phyloP scores from a whole-genome alignment of 345 rosid genomes.

The Eucalyptus camaldulensis region DNA sequence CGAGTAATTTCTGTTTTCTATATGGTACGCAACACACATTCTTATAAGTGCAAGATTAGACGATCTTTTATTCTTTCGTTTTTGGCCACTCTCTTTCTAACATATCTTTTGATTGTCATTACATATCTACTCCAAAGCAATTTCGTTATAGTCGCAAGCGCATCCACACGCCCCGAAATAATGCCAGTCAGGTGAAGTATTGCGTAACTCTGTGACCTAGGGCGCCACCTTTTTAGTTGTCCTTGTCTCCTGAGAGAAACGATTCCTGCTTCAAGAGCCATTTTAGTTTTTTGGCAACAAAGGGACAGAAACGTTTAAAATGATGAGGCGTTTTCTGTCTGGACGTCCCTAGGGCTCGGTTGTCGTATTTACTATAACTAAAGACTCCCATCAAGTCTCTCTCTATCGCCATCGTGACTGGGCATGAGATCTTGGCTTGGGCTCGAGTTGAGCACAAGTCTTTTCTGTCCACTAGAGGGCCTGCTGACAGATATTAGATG shows the following conservation, averaged over 20 bases:
- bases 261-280: no score
- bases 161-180: neutral
- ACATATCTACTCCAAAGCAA: neutral
- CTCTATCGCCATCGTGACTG: neutral
- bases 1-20: neutral
- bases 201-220: no score
- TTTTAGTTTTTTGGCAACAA: no score
- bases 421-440: neutral
- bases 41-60: neutral
- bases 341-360: neutral
- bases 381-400: neutral
- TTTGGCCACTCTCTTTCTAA: neutral
- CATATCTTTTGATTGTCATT: neutral
- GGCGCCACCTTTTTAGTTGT: no score
- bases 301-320: neutral
- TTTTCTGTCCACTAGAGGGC: neutral
- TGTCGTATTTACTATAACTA: neutral
- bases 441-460: neutral
- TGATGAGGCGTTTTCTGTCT: neutral
- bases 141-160: neutral
- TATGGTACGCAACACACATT: neutral
- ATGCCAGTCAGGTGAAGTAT: no score
- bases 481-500: neutral
- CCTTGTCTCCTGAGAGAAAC: no score
- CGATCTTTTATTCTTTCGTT: neutral